phyloP scores from a whole-genome alignment of 495 filamentous ascomycete genomes.

The Penicillium atrosanguineum region DNA sequence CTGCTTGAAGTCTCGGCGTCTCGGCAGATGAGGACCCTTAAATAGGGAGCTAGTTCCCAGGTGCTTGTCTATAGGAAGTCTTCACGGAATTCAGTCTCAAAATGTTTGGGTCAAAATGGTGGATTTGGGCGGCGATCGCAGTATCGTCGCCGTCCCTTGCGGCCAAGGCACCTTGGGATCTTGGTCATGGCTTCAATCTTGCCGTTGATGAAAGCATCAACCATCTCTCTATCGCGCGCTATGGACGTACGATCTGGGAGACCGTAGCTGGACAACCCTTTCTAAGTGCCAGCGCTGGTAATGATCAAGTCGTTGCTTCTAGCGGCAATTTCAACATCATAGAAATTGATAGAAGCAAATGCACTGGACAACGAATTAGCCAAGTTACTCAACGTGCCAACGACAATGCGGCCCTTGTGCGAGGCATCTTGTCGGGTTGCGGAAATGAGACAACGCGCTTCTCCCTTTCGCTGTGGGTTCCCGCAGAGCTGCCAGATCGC shows the following conservation, averaged over 20 bases:
- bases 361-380: conserved; percentile 16
- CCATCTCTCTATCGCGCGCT: conserved; percentile 9
- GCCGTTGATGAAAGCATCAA: conserved; percentile 12
- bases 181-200: conserved; percentile 19
- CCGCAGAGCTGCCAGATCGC: conserved; percentile 17
- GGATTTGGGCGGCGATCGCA: conserved; percentile 17
- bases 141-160: conserved; percentile 11
- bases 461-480: conserved; percentile 19
- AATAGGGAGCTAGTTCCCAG: too few relatives aligned
- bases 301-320: conserved; percentile 16
- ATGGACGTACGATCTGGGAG: conserved; percentile 18
- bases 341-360: conserved; percentile 21
- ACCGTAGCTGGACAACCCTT: conserved; percentile 14
- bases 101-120: conserved; percentile 14
- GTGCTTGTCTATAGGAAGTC: too few relatives aligned
- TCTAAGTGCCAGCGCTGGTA: conserved; percentile 21
- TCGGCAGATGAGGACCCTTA: too few relatives aligned
- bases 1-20: too few relatives aligned
- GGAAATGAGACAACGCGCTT: conserved; percentile 13
- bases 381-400: conserved; percentile 7
- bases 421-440: conserved; percentile 18
- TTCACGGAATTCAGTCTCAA: background rate
- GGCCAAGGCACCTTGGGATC: conserved; percentile 9
- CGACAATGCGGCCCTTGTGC: conserved; percentile 16
- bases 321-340: conserved; percentile 27